phyloP scores from a whole-genome alignment of 2,329 filamentous ascomycete species.

The Microdochium trichocladiopsis region DNA sequence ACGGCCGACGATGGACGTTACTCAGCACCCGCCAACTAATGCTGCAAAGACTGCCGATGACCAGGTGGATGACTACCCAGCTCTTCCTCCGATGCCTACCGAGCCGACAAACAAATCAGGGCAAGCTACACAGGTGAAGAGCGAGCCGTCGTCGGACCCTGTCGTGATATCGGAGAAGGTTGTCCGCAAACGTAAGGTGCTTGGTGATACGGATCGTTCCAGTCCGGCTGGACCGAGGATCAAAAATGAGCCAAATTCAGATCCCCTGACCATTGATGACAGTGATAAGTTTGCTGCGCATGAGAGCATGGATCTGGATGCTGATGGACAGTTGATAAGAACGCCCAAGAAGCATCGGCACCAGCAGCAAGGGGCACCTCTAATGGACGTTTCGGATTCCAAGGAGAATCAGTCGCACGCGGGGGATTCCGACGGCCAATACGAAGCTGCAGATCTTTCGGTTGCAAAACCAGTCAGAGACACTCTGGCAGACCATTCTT shows the following conservation, averaged over 20 bases:
- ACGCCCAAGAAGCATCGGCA: conserved; percentile 31
- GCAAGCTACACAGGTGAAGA: conserved; percentile 27
- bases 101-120: conserved; percentile 1
- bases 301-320: conserved; percentile 56
- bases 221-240: conserved; percentile 21
- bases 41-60: not conserved
- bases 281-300: conserved; percentile 27
- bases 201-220: conserved; percentile 13
- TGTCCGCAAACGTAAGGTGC: conserved; percentile 39
- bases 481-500: not conserved
- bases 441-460: not conserved
- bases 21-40: not conserved
- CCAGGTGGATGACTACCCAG: conserved; percentile 5
- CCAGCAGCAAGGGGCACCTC: not conserved
- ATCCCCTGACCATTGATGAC: conserved; percentile 17
- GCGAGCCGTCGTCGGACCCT: conserved; percentile 49
- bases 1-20: not conserved
- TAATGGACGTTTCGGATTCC: not conserved
- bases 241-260: conserved; percentile 34
- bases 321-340: conserved; percentile 32
- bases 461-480: not conserved
- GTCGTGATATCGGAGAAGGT: conserved; percentile 42
- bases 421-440: not conserved
- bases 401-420: not conserved
- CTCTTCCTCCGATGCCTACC: conserved; percentile 21